A percentile compares a stretch with the other conserved stretches of the same genome.
Evolutionary conservation across 192 early-diverging fungal genomes (phyloP).

Genomic region (Entophlyctis luteolus): DNA sequence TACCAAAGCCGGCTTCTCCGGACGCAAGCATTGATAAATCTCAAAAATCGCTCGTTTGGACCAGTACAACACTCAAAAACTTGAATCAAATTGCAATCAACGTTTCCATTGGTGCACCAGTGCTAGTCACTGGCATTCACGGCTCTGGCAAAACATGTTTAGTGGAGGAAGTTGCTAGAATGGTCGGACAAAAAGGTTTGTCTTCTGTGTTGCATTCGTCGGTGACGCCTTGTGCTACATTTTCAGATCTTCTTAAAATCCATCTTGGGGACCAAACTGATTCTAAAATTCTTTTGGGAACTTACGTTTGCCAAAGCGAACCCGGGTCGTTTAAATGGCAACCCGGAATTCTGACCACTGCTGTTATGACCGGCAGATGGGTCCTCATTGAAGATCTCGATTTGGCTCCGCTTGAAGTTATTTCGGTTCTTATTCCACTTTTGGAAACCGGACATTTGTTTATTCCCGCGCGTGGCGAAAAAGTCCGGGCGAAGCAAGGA

Average conservation of each 20-base stretch:
- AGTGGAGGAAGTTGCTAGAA: conserved; percentile 78
- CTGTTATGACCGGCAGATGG: conserved; percentile 88
- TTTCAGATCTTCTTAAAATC: conserved; percentile 75
- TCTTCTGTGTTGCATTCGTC: neutral
- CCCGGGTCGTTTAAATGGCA: conserved; percentile 96
- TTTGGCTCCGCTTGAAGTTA: conserved; percentile 87
- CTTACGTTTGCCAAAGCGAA: conserved; percentile 84
- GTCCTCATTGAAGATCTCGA: conserved; percentile 97
- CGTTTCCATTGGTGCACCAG: conserved; percentile 78
- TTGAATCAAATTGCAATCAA: conserved; percentile 79
- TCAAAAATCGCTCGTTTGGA: conserved; percentile 60
- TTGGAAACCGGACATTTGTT: conserved; percentile 87
- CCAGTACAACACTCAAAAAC: conserved; percentile 71
- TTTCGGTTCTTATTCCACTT: conserved; percentile 86
- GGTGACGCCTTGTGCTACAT: conserved; percentile 35
- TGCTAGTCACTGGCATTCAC: conserved; percentile 77
- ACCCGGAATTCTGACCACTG: conserved; percentile 85
- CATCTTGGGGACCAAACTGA: conserved; percentile 97
- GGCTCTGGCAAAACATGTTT: conserved; percentile 89
- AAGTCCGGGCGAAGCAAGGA: conserved; percentile 72
- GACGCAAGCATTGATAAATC: conserved; percentile 11
- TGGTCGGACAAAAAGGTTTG: conserved; percentile 51
- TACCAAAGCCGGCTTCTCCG: conserved; percentile 15
- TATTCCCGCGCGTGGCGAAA: conserved; percentile 85
- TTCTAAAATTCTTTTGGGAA: conserved; percentile 90